Conservation (phyloP, 2,329 filamentous ascomycete genomes). For the Grosmannia serpens region DNA sequence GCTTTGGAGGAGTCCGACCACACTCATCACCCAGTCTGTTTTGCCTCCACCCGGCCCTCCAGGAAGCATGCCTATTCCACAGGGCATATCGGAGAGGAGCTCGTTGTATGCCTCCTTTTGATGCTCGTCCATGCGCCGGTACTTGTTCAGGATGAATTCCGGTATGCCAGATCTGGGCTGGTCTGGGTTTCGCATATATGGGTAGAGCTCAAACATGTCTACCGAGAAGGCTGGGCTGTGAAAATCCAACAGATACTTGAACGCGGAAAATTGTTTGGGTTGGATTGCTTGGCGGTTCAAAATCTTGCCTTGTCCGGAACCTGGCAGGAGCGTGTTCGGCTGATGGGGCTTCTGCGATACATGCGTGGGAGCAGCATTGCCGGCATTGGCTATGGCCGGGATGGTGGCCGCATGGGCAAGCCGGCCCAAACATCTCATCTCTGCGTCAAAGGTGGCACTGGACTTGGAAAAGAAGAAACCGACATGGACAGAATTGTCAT, state of each 20-base stretch:
- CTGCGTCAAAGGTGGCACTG: slow-evolving; percentile 11
- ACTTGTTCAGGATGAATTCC: slow-evolving; percentile 11
- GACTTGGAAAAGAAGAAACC: slow-evolving; percentile 9
- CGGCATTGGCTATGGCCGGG: not conserved
- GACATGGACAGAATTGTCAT: slow-evolving; percentile 6
- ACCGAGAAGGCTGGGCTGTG: slow-evolving; percentile 8
- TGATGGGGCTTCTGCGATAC: not conserved
- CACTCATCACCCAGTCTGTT: slow-evolving; percentile 32
- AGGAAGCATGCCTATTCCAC: slow-evolving; percentile 31
- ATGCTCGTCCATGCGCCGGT: slow-evolving; percentile 24
- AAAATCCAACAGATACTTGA: slow-evolving; percentile 14
- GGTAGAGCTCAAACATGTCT: slow-evolving; percentile 14
- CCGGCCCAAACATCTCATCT: slow-evolving; percentile 9
- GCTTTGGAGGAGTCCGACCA: slow-evolving; percentile 23
- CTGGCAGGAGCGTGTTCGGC: not conserved
- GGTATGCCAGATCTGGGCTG: slow-evolving; percentile 8
- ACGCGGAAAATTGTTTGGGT: slow-evolving; percentile 12
- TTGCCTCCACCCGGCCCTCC: slow-evolving; percentile 37
- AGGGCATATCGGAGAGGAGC: slow-evolving; percentile 26
- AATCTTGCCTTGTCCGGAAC: not conserved
- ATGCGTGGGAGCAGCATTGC: not conserved
- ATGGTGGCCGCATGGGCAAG: slow-evolving; percentile 2
- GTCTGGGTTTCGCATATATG: slow-evolving; percentile 13
- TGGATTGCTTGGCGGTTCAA: slow-evolving; percentile 3
- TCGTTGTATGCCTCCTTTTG: slow-evolving; percentile 24